Base-by-base conservation (phyloP, 495 filamentous ascomycete genomes). In the Neurospora sp. region DNA sequence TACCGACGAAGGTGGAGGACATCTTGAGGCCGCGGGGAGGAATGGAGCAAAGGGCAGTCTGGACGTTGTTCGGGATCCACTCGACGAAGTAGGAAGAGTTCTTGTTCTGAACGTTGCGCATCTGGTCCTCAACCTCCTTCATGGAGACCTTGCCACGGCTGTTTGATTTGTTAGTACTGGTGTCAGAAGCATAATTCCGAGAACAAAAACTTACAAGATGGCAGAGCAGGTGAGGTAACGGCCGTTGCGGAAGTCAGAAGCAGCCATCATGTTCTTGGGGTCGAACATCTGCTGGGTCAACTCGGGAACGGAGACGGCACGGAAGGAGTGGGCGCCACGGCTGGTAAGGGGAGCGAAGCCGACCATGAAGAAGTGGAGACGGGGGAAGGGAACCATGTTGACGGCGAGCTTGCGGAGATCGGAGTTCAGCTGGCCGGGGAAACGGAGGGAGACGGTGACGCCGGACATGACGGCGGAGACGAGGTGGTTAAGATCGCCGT, bases 181-280 rank as follows among this genome's bases (percentile, higher is more conserved):
- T 73, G 70, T 40, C 12, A 35, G 31, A 35, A 35, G 31, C 31
- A 35, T 35, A 35, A 35, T 35, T 35, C 31, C 31, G 31, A 35
- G 31, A 35, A 35, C 31, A 35, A 35, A 40, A 74, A 79, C 84
- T 81, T 78, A 86, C 84, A 98, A 99, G 86, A 99, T 97, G 85
- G 96, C 95, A 85, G 94, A 97, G 91, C 96, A 99, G 75, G 96
- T 99, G 74, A 99, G 91, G 87, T 99, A 99, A 77, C 96, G 96
- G 80, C 96, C 96, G 84, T 99, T 99, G 79, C 96, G 92, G 92
- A 99, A 99, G 88, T 99, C 96, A 71, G 94, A 96, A 72, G 96
- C 96, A 85, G 96, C 96, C 96, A 99, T 99, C 96, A 99, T 99
- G 90, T 99, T 99, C 93, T 99, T 99, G 81, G 96, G 96, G 88